A percentile compares a stretch with the other conserved stretches of the same genome.
phyloP scores from a whole-genome alignment of 1,284 basidiomycete genomes.

The Peniophora sp. region DNA sequence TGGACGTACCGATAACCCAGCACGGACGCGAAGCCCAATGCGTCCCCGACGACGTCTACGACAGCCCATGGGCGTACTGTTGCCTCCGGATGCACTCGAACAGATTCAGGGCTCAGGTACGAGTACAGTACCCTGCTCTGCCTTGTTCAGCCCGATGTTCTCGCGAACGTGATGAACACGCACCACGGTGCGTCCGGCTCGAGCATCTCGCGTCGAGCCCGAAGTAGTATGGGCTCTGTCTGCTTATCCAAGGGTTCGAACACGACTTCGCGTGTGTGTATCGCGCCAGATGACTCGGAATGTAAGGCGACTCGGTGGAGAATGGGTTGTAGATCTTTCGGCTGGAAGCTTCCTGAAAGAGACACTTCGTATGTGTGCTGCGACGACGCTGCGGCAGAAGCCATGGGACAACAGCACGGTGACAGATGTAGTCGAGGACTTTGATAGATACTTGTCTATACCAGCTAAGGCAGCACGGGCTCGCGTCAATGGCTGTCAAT shows the following conservation, averaged over 20 bases:
- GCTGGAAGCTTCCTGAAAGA: constrained; percentile 64
- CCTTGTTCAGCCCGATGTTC: background rate
- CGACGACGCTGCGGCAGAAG: constrained; percentile 13
- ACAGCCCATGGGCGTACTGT: constrained; percentile 77
- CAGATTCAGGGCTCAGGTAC: constrained; percentile 71
- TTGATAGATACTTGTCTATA: no score
- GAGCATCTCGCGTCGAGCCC: constrained; percentile 65
- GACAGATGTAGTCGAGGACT: no score
- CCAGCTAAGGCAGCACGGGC: no score
- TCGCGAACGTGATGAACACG: background rate
- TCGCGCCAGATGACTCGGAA: constrained; percentile 60
- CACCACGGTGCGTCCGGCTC: constrained; percentile 56
- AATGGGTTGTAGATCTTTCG: constrained; percentile 45
- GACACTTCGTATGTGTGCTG: constrained; percentile 68
- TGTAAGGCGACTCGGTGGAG: constrained; percentile 71
- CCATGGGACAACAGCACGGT: no score
- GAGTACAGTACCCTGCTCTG: constrained; percentile 59
- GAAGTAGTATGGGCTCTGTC: constrained; percentile 57
- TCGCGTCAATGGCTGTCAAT: no score
- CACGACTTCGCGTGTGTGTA: constrained; percentile 65
- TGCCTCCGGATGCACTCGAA: constrained; percentile 70
- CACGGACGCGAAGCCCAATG: constrained; percentile 66
- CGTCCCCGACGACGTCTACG: constrained; percentile 68
- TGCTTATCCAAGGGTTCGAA: constrained; percentile 68
- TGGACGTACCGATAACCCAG: constrained; percentile 57